Base-by-base conservation (phyloP, 495 filamentous ascomycete species). In the Penicillium desertorum region DNA sequence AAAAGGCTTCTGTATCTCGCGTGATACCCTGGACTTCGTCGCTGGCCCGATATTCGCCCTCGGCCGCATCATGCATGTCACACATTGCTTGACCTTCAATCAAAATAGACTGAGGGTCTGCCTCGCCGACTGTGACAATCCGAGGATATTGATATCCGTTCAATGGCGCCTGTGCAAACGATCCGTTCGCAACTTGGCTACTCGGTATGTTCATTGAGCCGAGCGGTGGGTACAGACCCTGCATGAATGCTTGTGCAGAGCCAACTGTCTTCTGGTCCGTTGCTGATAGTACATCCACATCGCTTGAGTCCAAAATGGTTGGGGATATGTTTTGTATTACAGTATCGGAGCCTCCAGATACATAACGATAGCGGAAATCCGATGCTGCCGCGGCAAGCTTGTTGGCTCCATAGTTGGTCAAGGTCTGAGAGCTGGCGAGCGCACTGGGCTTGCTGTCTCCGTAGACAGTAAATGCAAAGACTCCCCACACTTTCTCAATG, bases 171-270 rank as follows among this genome's bases (percentile, higher is more conserved):
- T 78, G 64, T 19, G 83, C 67, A n/a, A 60, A 62, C 23, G 79
- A 78, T 51, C 82, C 82, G 71, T 92, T 86, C 25, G 86, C 82
- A 5, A 66, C 62, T 25, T 78, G 68, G 17, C 62, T 43, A 45
- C 71, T 75, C 46, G 79, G 76, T 22, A 72, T 63, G 19, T 76
- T 71, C 12, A 67, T 61, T 17, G 73, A 66, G 19, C 70, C 62
- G 20, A 82, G 76, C 3, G 91, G 88, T 16, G 90, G 90, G 65
- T 95, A 96, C 9, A 95, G 75, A 9, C 87, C 90, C 73, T 92
- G 88, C 64, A 93, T 78, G 65, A 93, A 95, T 6, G 84, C 88
- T 61, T 86, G 78, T 2, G 87, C 88, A 5, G 88, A 88, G 19
- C 76, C 83, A 47, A 79, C 67, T 16, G 78, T 73, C 52, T 77